Base-by-base conservation (phyloP, 192 early-diverging fungal species). In the Podila verticillata region DNA sequence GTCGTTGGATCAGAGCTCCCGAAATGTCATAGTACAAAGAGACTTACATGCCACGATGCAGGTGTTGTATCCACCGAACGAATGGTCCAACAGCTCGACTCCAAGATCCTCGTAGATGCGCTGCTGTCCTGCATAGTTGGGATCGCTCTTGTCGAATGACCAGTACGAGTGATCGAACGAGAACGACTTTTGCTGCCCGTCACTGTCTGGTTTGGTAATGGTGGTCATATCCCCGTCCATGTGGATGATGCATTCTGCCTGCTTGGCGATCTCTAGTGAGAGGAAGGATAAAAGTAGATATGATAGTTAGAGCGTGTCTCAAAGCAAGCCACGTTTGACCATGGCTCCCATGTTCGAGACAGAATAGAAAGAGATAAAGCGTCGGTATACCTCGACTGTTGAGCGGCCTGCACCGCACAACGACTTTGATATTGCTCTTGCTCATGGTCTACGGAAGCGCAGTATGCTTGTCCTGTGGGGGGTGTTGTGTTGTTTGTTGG, bases 151-250 rank as follows among this genome's bases (percentile, higher is more conserved):
- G 81, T 92, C 91, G 22, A 84, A 93, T 2, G 94, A 92, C 94
- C 94, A 95, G 84, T 94, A 97, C n/a, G 92, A 96, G 61, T 93
- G 87, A 81, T 97, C 96, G 79, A 95, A 97, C 6, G 90, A 93
- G 81, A 95, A 97, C 9, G 89, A 73, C 72, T 91, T 92, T 35
- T 80, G 29, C 63, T 82, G 82, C 29, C 87, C 85, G 3, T 63
- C 74, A 28, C 75, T 84, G 31, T 84, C 77, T 39, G 92, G 87
- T 68, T 82, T 84, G 15, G 73, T 74, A 26, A 95, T 85, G 56
- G 85, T 88, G 6, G 93, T 93, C 84, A 93, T 92, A 72, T 91
- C 75, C 12, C 90, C 92, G 15, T 87, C 83, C 93, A 95, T 93
- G 12, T 89, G 84, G 69, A 95, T 91, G 20, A 93, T 84, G 56